phyloP scores from a whole-genome alignment of 257 asterid genomes.

The Jasminum sambac region DNA sequence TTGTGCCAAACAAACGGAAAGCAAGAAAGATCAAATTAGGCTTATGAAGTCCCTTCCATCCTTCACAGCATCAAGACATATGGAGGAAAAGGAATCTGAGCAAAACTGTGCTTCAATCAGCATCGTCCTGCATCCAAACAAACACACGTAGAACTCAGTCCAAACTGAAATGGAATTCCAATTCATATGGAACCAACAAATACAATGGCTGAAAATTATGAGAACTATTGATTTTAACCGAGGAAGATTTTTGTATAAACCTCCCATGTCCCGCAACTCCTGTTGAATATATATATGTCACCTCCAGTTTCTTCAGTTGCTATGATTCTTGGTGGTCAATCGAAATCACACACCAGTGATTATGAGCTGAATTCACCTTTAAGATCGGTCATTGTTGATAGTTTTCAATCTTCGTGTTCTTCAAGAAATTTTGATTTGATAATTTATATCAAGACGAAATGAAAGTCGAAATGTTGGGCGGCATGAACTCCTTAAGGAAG shows the following conservation, averaged over 20 bases:
- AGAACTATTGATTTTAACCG: too few relatives aligned
- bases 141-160: neutral
- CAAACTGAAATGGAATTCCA: neutral
- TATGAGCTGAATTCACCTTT: conserved; percentile 68
- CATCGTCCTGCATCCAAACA: conserved; percentile 68
- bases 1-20: neutral
- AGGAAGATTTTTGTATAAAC: conserved; percentile 44
- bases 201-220: too few relatives aligned
- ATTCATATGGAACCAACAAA: neutral
- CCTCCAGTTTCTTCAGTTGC: conserved; percentile 48
- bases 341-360: conserved; percentile 75
- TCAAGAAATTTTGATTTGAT: conserved; percentile 33
- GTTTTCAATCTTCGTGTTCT: conserved; percentile 34
- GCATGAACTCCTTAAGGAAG: conserved; percentile 66
- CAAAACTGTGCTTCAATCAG: conserved; percentile 89
- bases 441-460: conserved; percentile 33
- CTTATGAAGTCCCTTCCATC: conserved; percentile 56
- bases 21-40: conserved; percentile 12
- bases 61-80: conserved; percentile 52
- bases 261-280: conserved; percentile 68
- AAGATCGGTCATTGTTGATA: conserved; percentile 38
- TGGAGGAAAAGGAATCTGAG: conserved; percentile 80
- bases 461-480: too few relatives aligned
- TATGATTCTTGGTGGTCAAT: conserved; percentile 31
- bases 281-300: conserved; percentile 48